phyloP scores from a whole-genome alignment of 768 basidiomycete genomes.

The Russula brevipes region DNA sequence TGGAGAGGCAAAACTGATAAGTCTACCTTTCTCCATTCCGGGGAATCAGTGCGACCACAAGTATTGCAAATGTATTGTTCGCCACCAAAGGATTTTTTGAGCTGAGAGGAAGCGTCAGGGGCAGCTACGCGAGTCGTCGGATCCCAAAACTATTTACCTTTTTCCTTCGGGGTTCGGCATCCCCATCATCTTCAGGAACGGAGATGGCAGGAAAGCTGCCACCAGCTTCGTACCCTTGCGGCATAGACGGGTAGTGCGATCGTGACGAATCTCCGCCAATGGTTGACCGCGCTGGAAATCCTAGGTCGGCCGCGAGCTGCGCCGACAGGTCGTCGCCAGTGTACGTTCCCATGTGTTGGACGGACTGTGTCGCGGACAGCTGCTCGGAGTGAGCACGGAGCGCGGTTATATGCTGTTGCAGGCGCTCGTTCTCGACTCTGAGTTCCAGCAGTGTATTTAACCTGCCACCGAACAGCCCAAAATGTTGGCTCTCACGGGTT shows the following conservation, averaged over 20 bases:
- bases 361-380: conserved; percentile 18
- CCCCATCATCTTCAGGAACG: conserved; percentile 42
- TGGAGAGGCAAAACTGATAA: not conserved
- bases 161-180: conserved; percentile 55
- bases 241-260: conserved; percentile 12
- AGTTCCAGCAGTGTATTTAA: conserved; percentile 73
- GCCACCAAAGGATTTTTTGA: conserved; percentile 39
- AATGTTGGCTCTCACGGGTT: not conserved
- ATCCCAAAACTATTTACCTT: conserved; percentile 41
- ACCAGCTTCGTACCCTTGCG: conserved; percentile 17
- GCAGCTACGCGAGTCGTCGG: not conserved
- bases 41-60: conserved; percentile 92
- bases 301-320: conserved; percentile 14
- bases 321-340: conserved; percentile 16
- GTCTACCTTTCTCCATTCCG: conserved; percentile 89
- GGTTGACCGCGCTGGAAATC: conserved; percentile 8
- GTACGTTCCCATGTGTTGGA: conserved; percentile 22
- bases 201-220: conserved; percentile 3
- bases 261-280: conserved; percentile 9
- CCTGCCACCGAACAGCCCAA: conserved; percentile 37
- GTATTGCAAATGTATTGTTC: conserved; percentile 86
- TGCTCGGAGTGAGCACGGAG: conserved; percentile 31
- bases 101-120: conserved; percentile 13
- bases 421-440: conserved; percentile 79
- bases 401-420: conserved; percentile 56